Percentiles rank a stretch among this genome's conserved stretches.
Evolutionary conservation across 805 yeast species (phyloP).

Genomic region (Henningerozyma blattae): DNA sequence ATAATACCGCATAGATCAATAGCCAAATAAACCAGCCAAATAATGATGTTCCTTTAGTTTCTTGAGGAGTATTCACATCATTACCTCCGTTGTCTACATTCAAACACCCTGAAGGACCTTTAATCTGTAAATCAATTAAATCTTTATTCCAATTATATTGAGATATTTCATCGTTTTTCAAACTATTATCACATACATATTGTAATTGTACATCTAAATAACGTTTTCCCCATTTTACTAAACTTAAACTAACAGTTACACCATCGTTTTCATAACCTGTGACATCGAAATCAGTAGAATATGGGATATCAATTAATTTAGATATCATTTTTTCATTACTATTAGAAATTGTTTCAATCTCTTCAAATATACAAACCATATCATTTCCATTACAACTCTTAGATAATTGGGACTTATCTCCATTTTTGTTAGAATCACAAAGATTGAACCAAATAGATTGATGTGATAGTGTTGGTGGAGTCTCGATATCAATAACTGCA

Average conservation of each 20-base stretch:
- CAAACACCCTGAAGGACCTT: conserved; percentile 35
- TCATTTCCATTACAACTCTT: conserved; percentile 55
- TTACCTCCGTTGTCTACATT: conserved; percentile 13
- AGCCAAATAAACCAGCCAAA: conserved; percentile 57
- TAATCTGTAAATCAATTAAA: conserved; percentile 18
- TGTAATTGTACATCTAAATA: conserved; percentile 35
- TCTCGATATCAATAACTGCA: conserved; percentile 31
- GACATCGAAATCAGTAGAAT: conserved; percentile 18
- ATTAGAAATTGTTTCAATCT: conserved; percentile 37
- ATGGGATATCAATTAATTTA: conserved; percentile 47
- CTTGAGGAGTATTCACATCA: conserved; percentile 16
- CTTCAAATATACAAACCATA: conserved; percentile 67
- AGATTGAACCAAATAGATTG: conserved; percentile 61
- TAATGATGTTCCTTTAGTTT: conserved; percentile 13
- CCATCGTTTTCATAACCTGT: conserved; percentile 23
- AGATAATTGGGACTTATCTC: conserved; percentile 19
- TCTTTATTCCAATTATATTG: conserved; percentile 15
- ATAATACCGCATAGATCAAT: conserved; percentile 56
- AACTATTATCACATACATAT: conserved; percentile 35
- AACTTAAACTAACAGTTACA: conserved; percentile 32
- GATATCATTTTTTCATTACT: conserved; percentile 28
- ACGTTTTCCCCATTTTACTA: conserved; percentile 62
- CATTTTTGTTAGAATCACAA: conserved; percentile 35
- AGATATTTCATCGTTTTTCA: conserved; percentile 22
- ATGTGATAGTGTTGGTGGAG: conserved; percentile 70